These are phyloP conservation scores for Conticribra guillardii DNA, from an alignment of 108 stramenopile genomes.

Conservation along the genomic window DNA sequence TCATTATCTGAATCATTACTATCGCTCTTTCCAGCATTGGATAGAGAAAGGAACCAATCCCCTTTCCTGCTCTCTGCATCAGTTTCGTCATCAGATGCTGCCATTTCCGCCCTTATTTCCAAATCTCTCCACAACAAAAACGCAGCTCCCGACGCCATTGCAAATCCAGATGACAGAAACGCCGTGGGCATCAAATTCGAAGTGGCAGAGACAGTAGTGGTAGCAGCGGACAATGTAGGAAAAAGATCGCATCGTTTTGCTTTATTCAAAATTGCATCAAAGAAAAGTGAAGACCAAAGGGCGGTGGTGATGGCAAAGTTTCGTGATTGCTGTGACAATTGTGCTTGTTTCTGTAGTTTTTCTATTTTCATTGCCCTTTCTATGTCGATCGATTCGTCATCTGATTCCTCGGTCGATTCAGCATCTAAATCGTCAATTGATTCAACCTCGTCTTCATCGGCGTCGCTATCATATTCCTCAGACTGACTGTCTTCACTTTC, in stretches of 20 bases:
- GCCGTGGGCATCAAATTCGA: constrained; percentile 15
- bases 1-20: not conserved
- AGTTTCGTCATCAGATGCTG: not conserved
- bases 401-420: not conserved
- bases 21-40: not conserved
- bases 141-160: constrained; percentile 19
- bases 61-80: constrained; percentile 12
- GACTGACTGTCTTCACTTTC: not conserved
- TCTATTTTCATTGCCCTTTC: not conserved
- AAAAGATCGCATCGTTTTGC: constrained; percentile 32
- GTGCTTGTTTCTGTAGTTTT: not conserved
- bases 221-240: not conserved
- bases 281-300: constrained; percentile 41
- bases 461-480: not conserved
- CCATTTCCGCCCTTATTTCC: constrained; percentile 21
- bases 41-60: constrained; percentile 36
- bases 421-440: not conserved
- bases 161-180: constrained; percentile 40
- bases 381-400: not conserved
- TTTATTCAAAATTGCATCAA: constrained; percentile 36
- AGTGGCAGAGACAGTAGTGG: not conserved
- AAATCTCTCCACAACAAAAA: constrained; percentile 42
- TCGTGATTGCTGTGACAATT: constrained; percentile 20
- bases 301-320: constrained; percentile 42
- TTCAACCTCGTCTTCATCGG: not conserved